Base-by-base conservation (phyloP, 2,329 filamentous ascomycete genomes). In the Phaeophleospora eucalypticola region DNA sequence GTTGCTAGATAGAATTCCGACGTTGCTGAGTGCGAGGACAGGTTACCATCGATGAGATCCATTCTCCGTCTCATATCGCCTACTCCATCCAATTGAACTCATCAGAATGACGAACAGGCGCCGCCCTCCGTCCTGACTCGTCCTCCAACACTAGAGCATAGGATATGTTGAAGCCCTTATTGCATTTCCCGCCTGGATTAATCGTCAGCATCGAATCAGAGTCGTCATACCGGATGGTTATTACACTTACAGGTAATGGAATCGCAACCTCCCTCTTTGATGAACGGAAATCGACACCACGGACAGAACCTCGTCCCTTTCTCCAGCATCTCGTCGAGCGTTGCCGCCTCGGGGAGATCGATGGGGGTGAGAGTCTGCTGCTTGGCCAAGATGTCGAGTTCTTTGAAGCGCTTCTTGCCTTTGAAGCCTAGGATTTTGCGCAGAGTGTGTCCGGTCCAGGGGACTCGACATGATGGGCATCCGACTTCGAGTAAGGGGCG, bases 81-180 rank as follows among this genome's bases (percentile, higher is more conserved):
- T n/a, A n/a, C n/a, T n/a, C n/a, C n/a, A n/a, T n/a, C n/a, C n/a
- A n/a, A n/a, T n/a, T n/a, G n/a, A n/a, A n/a, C n/a, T n/a, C n/a
- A n/a, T n/a, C n/a, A n/a, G n/a, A n/a, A n/a, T n/a, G n/a, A n/a
- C n/a, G n/a, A n/a, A n/a, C n/a, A n/a, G n/a, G n/a, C 33, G 44
- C 40, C 18, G 49, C 49, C 24, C 49, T 20, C 14, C 45, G 41
- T 7, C 45, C 49, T 19, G 45, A n/a, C 4, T 20, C 41, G 16
- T 48, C 45, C 29, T 43, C 45, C 27, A 52, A 32, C 12, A 49
- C 49, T n/a, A 46, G 45, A 20, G 49, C 46, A 17, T 52, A 48
- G 14, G 21, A 35, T 20, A 52, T 15, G n/a, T 29, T 15, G 41
- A 48, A 51, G 17, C 18, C 24, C 12, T 38, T 32, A 14, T 34